Evolutionary conservation across 768 basidiomycete genomes (phyloP).

Genomic region (Sistotremastrum niveocremeum): DNA sequence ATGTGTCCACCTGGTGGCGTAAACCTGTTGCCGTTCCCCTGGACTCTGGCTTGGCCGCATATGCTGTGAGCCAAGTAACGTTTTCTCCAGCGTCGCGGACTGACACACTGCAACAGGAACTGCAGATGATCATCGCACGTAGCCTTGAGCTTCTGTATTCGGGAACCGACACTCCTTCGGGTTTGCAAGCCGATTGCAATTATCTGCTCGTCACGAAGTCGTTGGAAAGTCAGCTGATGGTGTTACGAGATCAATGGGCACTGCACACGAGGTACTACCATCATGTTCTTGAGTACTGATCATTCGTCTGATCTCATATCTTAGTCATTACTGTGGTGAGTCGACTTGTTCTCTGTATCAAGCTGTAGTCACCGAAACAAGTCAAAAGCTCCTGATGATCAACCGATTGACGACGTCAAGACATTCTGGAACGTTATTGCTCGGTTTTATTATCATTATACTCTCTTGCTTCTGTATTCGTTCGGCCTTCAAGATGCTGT

Average conservation of each 20-base stretch:
- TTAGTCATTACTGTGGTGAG: too few relatives aligned
- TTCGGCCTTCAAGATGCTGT: slow-evolving; percentile 34
- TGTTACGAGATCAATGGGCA: slow-evolving; percentile 16
- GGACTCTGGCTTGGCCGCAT: slow-evolving; percentile 23
- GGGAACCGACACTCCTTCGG: slow-evolving; percentile 23
- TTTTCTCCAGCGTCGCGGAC: background rate
- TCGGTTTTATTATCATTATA: slow-evolving; percentile 22
- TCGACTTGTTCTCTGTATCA: too few relatives aligned
- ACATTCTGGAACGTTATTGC: too few relatives aligned
- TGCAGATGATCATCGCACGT: slow-evolving; percentile 26
- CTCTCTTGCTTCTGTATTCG: slow-evolving; percentile 27
- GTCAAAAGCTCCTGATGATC: slow-evolving; percentile 6
- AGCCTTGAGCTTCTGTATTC: slow-evolving; percentile 32
- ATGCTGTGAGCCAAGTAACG: slow-evolving; percentile 15
- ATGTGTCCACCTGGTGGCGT: slow-evolving; percentile 25
- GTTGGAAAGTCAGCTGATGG: slow-evolving; percentile 18
- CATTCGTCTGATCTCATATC: too few relatives aligned
- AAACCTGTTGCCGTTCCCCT: slow-evolving; percentile 16
- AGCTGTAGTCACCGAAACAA: too few relatives aligned
- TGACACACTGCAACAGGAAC: slow-evolving; percentile 7
- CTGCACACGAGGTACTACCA: too few relatives aligned
- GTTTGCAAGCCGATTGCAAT: slow-evolving; percentile 27
- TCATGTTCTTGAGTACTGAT: too few relatives aligned
- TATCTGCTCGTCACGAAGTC: slow-evolving; percentile 20
- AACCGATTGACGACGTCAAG: background rate